Conservation (phyloP, 1,139 yeast species). For the Lodderomyces oxycetoniae region DNA sequence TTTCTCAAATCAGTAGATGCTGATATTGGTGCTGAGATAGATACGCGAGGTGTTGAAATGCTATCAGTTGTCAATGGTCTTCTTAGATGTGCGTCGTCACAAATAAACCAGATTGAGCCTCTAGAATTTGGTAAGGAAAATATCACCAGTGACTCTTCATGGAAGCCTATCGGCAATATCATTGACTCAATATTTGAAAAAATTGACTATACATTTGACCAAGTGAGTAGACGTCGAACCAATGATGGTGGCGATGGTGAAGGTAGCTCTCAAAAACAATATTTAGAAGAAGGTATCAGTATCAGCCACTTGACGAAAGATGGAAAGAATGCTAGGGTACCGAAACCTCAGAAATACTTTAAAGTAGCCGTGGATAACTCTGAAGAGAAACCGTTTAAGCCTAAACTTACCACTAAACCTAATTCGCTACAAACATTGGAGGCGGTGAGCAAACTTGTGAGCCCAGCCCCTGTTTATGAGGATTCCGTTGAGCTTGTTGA, state of each 20-base stretch:
- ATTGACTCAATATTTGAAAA: conserved; percentile 74
- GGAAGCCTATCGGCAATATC: conserved; percentile 60
- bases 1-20: conserved; percentile 70
- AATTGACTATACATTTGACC: conserved; percentile 59
- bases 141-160: conserved; percentile 31
- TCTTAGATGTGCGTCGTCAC: conserved; percentile 25
- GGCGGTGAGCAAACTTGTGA: conserved; percentile 30
- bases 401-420: conserved; percentile 68
- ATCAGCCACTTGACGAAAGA: conserved; percentile 5
- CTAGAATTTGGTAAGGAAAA: conserved; percentile 37
- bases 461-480: conserved; percentile 24
- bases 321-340: conserved; percentile 35
- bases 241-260: conserved; percentile 10
- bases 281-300: conserved; percentile 13
- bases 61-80: conserved; percentile 52
- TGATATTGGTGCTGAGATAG: conserved; percentile 39
- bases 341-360: conserved; percentile 73
- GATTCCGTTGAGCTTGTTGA: conserved; percentile 34
- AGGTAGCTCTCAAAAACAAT: conserved; percentile 7
- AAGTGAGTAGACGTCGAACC: conserved; percentile 9
- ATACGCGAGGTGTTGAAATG: conserved; percentile 40
- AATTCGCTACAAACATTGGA: conserved; percentile 55
- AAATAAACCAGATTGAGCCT: conserved; percentile 20
- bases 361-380: conserved; percentile 59
- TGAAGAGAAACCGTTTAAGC: conserved; percentile 69